Evolutionary conservation across 2,329 filamentous ascomycete species (phyloP).

Genomic region (Fusarium lateritium): DNA sequence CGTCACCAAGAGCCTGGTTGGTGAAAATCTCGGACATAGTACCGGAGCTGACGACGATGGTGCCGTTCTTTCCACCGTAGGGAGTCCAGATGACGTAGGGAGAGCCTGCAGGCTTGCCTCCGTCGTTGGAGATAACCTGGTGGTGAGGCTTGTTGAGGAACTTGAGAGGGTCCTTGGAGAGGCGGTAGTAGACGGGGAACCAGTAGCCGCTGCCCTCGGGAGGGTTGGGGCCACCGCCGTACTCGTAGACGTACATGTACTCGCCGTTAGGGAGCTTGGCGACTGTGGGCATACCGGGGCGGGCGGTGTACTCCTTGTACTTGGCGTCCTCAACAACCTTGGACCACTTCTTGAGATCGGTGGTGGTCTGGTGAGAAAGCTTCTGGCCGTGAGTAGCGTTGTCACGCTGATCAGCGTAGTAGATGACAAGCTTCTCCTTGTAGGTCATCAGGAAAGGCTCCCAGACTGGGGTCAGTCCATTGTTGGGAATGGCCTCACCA

Average conservation of each 20-base stretch:
- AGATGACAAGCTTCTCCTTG: constrained; percentile 72
- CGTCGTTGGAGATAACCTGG: constrained; percentile 53
- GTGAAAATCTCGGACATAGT: constrained; percentile 58
- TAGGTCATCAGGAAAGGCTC: constrained; percentile 75
- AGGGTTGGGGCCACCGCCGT: constrained; percentile 61
- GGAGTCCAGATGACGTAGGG: constrained; percentile 63
- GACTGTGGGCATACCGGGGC: constrained; percentile 78
- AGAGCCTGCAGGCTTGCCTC: constrained; percentile 55
- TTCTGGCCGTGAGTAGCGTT: constrained; percentile 74
- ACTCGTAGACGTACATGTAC: constrained; percentile 75
- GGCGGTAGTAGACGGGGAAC: constrained; percentile 63
- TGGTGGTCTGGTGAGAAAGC: constrained; percentile 74
- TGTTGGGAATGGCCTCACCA: constrained; percentile 72
- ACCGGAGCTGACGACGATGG: constrained; percentile 60
- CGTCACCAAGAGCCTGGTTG: constrained; percentile 59
- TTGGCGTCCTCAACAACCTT: constrained; percentile 70
- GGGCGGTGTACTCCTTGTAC: constrained; percentile 72
- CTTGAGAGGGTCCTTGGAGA: constrained; percentile 56
- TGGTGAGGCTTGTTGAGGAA: constrained; percentile 54
- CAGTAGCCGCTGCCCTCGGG: constrained; percentile 51
- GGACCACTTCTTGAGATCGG: constrained; percentile 73
- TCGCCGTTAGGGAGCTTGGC: constrained; percentile 68
- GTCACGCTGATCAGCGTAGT: constrained; percentile 81
- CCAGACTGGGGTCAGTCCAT: constrained; percentile 79
- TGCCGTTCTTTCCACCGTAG: constrained; percentile 61